Evolutionary conservation across 805 yeast species (phyloP), one percentile per base, ranked within the genome.

Genomic region (Debaryomyces hansenii): DNA sequence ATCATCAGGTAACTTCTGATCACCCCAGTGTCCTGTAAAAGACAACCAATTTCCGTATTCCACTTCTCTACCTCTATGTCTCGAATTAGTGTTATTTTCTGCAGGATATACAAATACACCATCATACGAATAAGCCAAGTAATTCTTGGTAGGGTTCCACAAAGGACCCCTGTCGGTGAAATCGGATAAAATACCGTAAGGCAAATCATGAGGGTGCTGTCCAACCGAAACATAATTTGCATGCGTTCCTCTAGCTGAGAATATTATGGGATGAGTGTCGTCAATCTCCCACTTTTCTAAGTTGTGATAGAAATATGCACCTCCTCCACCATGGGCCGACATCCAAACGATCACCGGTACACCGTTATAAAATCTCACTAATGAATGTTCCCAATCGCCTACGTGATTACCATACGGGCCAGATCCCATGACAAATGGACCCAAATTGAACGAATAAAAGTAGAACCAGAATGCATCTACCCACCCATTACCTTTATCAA

Each of bases 321-420:
- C 85, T 6, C 99, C 99, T 10, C 98, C 97, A 1, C 97, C 96
- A 66, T 92, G 99, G 0, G 97, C 98, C 24, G 95, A 85, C 95
- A 94, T 87, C 98, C 98, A 92, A 16, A 91, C 82, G 44, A 86
- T 79, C 10, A 83, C 74, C 0, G 99, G 98, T 47, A 74, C 68
- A 1, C 96, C 96, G 2, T 85, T 77, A 57, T 83, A 80, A 61
- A 89, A 92, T 20, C 99, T 74, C 11, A 90, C 92, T 31, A 92
- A 68, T 1, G 95, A 83, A 64, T 92, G 99, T 57, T 92, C 99
- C 99, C 99, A 92, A 69, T 92, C 99, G 5, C 98, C 99, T 29
- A 94, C 83, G 61, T 92, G 99, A 62, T 92, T 87, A 0, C 99
- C 99, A 72, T 86, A 94, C 0, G 99, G 99, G 0, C 99, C 99